These are phyloP conservation scores for Suillus occidentalis DNA, from an alignment of 768 basidiomycete species.

Conservation along the genomic window DNA sequence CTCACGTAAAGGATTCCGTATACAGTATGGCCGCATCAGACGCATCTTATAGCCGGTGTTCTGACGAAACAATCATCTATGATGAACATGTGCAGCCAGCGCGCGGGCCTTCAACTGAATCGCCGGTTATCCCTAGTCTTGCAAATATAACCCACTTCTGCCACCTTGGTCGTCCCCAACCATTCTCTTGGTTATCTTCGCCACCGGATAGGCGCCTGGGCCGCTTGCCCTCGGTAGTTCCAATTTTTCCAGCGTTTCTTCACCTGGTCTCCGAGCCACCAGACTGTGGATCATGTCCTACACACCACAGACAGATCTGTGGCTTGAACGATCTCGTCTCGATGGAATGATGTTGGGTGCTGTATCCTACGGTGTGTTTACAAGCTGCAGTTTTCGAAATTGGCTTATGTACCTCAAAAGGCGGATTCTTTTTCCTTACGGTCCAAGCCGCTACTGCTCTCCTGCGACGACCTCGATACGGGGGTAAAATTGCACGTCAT, in stretches of 20 bases:
- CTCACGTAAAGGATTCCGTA: too few species aligned
- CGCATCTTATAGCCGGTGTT: too few species aligned
- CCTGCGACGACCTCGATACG: neutral
- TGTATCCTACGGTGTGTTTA: conserved; percentile 24
- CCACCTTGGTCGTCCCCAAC: neutral
- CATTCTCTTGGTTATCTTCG: neutral
- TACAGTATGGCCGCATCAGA: too few species aligned
- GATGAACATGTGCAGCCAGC: too few species aligned
- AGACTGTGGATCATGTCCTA: conserved; percentile 18
- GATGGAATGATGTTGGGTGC: conserved; percentile 20
- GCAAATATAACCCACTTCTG: too few species aligned
- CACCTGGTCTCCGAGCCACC: neutral
- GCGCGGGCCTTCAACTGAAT: too few species aligned
- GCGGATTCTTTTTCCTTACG: conserved; percentile 10
- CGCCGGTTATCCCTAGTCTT: too few species aligned
- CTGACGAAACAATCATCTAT: too few species aligned
- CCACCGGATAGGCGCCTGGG: neutral
- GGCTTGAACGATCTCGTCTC: conserved; percentile 28
- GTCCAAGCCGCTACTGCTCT: neutral
- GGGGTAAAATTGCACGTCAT: neutral
- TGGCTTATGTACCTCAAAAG: conserved; percentile 9
- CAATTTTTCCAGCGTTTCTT: neutral
- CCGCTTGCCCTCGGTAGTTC: neutral
- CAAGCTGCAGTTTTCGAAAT: neutral
- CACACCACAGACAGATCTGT: conserved; percentile 21